Conservation (phyloP, 129 eudicot genomes). For the Arctium minus region DNA sequence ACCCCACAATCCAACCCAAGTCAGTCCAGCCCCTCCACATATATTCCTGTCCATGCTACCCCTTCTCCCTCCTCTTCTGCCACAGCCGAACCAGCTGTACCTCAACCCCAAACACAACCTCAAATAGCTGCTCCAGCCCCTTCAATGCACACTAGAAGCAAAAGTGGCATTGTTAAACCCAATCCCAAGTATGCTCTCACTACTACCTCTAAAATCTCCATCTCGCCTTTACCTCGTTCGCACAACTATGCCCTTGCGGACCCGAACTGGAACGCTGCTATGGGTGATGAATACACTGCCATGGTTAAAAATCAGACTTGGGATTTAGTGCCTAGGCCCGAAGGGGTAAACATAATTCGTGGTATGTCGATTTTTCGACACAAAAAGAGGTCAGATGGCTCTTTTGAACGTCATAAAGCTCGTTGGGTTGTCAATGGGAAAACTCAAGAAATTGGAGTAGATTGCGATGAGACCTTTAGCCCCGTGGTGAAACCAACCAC, state of each 20-base stretch:
- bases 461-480: not conserved
- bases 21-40: no score
- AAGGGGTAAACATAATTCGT: not conserved
- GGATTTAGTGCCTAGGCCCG: not conserved
- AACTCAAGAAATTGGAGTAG: not conserved
- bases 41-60: not conserved
- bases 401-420: not conserved
- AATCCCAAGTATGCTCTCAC: not conserved
- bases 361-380: not conserved
- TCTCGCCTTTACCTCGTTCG: not conserved
- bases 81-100: not conserved
- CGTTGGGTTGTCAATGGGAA: not conserved
- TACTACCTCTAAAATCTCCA: no score
- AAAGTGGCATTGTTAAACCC: not conserved
- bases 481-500: not conserved
- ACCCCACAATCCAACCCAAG: no score
- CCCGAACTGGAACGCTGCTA: not conserved
- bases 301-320: not conserved
- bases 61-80: not conserved
- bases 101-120: not conserved
- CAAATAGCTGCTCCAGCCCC: not conserved
- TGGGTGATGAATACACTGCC: not conserved
- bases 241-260: not conserved
- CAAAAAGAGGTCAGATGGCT: not conserved
- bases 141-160: not conserved